These are phyloP conservation scores for Clarkia xantiana DNA, from an alignment of 345 rosid species.

Conservation along the genomic window DNA sequence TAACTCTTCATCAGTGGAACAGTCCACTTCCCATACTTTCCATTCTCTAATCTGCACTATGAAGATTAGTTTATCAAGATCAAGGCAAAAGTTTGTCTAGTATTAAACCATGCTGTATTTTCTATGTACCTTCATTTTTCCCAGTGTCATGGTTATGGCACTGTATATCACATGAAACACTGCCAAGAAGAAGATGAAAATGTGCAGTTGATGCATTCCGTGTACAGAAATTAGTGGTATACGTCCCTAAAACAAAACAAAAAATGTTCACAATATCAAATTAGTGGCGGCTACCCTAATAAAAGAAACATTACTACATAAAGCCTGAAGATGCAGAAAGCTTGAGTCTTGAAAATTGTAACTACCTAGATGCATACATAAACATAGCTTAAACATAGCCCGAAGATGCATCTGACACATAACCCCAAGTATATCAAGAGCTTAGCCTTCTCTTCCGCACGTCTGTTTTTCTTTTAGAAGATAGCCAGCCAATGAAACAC, in stretches of 20 bases:
- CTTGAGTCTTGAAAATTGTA: no score
- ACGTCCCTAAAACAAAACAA: slow-evolving; percentile 16
- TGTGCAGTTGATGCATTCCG: slow-evolving; percentile 51
- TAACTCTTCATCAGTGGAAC: slow-evolving; percentile 19
- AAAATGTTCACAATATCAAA: not conserved
- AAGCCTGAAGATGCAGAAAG: not conserved
- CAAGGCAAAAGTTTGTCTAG: no score
- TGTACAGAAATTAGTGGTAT: slow-evolving; percentile 28
- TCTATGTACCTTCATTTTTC: slow-evolving; percentile 21
- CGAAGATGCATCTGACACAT: no score
- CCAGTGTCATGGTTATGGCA: slow-evolving; percentile 28
- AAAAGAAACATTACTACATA: not conserved
- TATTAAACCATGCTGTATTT: no score
- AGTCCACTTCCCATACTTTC: slow-evolving; percentile 48
- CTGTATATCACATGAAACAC: slow-evolving; percentile 45
- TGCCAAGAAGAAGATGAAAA: slow-evolving; percentile 48
- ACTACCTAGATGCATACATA: no score
- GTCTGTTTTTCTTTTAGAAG: no score
- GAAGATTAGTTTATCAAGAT: no score
- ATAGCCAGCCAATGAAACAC: no score
- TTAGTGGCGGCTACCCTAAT: no score
- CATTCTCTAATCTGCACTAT: slow-evolving; percentile 34
- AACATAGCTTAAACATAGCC: no score
- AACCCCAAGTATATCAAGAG: no score
- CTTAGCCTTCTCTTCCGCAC: no score